Evolutionary conservation across 1,284 basidiomycete genomes (phyloP).

Genomic region (Coniferiporia weirii): DNA sequence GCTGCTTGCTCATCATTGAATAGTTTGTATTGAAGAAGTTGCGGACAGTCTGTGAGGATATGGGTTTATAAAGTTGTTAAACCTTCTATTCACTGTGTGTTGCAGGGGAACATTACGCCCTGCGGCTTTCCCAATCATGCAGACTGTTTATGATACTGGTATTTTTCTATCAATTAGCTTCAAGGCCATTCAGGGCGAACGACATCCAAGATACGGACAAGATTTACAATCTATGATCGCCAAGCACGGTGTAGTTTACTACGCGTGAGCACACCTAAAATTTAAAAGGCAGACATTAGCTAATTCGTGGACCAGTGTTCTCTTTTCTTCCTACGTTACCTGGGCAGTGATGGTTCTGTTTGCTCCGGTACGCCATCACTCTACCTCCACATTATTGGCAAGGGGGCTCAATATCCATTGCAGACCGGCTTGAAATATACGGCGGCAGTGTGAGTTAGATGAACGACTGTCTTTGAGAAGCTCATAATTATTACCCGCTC

Average conservation of each 20-base stretch:
- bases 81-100: not conserved
- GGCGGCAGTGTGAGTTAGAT: not conserved
- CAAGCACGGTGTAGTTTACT: not conserved
- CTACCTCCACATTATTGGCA: not conserved
- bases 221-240: not conserved
- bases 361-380: not conserved
- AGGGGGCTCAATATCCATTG: not conserved
- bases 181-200: not conserved
- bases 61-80: not conserved
- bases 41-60: not conserved
- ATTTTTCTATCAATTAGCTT: not conserved
- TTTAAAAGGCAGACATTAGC: not conserved
- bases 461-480: not conserved
- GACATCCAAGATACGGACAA: not conserved
- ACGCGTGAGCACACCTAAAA: not conserved
- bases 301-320: not conserved
- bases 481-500: not conserved
- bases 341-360: constrained; percentile 6
- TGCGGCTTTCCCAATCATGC: constrained; percentile 10
- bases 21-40: constrained; percentile 5
- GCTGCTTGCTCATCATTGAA: not conserved
- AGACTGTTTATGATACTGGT: constrained; percentile 3
- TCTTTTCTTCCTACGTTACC: not conserved
- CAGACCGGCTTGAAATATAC: not conserved
- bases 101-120: constrained; percentile 4